Conservation (phyloP, 2,329 filamentous ascomycete genomes). For the Orbilia ellipsospora region DNA sequence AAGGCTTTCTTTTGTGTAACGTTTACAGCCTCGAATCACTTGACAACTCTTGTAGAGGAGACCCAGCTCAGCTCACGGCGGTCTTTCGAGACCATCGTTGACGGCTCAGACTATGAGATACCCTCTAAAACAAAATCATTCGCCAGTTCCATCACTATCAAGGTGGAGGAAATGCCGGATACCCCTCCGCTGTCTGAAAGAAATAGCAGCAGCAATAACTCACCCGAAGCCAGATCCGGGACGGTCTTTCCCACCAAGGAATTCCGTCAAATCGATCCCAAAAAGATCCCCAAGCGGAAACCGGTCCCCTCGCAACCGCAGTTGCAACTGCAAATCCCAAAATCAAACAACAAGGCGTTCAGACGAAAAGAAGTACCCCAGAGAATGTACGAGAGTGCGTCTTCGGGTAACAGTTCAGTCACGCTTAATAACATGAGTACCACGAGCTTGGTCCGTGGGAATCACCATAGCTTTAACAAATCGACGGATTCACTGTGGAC, state of each 20-base stretch:
- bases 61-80: conserved; percentile 2
- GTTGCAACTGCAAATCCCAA: conserved; percentile 32
- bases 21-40: conserved; percentile 26
- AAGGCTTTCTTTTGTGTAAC: conserved; percentile 14
- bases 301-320: conserved; percentile 39
- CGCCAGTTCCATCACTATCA: conserved; percentile 36
- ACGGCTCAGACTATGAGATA: conserved; percentile 10
- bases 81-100: conserved; percentile 35
- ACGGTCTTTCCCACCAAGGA: conserved; percentile 7
- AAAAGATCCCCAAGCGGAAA: conserved; percentile 51
- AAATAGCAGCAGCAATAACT: neutral
- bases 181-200: conserved; percentile 20
- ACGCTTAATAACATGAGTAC: conserved; percentile 27
- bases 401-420: conserved; percentile 23
- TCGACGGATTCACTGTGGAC: conserved; percentile 43
- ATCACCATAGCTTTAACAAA: conserved; percentile 1
- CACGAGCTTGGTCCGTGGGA: neutral
- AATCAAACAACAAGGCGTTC: conserved; percentile 41
- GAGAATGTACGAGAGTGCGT: conserved; percentile 33
- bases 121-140: conserved; percentile 22
- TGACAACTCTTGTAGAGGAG: conserved; percentile 46
- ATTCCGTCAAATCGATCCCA: conserved; percentile 47
- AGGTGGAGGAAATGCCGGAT: conserved; percentile 39
- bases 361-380: conserved; percentile 45
- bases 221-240: conserved; percentile 4